These are phyloP conservation scores for Dothiorella sarmentorum DNA, from an alignment of 2,329 filamentous ascomycete species.

Conservation along the genomic window DNA sequence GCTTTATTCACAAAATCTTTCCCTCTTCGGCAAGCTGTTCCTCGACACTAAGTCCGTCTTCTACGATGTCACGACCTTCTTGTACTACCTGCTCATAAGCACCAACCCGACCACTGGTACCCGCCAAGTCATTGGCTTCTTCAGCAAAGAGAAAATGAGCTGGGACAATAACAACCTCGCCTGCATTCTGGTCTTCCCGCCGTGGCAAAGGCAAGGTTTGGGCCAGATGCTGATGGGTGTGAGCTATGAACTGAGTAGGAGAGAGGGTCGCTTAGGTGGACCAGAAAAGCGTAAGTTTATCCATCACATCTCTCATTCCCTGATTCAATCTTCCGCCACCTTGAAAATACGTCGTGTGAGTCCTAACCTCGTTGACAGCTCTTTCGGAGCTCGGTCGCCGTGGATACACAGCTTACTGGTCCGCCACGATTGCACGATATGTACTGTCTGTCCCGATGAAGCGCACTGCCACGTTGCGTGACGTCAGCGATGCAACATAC, in stretches of 20 bases:
- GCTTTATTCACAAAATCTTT: conserved; percentile 92
- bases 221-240: conserved; percentile 88
- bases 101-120: conserved; percentile 18
- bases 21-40: conserved; percentile 94
- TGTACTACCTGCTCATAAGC: conserved; percentile 82
- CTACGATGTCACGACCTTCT: conserved; percentile 91
- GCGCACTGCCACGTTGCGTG: conserved; percentile 60
- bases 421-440: conserved; percentile 73
- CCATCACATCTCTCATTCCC: background rate
- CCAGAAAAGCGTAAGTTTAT: conserved; percentile 69
- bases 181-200: conserved; percentile 92
- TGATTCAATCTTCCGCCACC: too few relatives aligned
- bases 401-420: conserved; percentile 85
- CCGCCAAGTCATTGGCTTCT: conserved; percentile 81
- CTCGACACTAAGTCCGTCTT: conserved; percentile 98
- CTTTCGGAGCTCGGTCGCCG: conserved; percentile 79
- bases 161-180: conserved; percentile 99
- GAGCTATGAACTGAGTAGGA: conserved; percentile 84
- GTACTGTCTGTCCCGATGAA: conserved; percentile 46
- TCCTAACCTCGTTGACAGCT: conserved; percentile 37
- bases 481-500: conserved; percentile 74
- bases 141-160: conserved; percentile 97
- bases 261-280: conserved; percentile 80
- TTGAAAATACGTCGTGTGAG: too few relatives aligned
- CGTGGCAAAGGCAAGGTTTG: conserved; percentile 87